Evolutionary conservation across 106 monocot species (phyloP).

Genomic region (Xerophyta viscosa): DNA sequence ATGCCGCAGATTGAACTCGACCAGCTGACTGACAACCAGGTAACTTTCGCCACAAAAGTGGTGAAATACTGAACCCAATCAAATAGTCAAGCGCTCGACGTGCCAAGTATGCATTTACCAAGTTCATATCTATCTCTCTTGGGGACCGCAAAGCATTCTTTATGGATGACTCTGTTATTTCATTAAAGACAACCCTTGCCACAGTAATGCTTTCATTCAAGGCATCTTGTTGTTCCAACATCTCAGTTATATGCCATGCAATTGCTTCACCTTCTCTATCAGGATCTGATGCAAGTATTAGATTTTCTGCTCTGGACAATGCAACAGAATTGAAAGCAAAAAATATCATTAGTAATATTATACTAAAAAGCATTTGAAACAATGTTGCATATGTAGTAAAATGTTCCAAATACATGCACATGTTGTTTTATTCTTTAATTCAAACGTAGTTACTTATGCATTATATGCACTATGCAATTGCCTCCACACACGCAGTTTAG

Average conservation of each 20-base stretch:
- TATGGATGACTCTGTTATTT: slow-evolving; percentile 85
- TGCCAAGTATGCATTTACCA: slow-evolving; percentile 97
- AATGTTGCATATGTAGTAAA: too few species aligned
- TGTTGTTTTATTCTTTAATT: too few species aligned
- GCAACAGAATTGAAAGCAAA: too few species aligned
- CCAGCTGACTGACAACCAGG: slow-evolving; percentile 97
- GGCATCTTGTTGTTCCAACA: slow-evolving; percentile 88
- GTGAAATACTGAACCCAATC: slow-evolving; percentile 94
- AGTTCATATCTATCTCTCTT: slow-evolving; percentile 64
- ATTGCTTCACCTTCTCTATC: slow-evolving; percentile 99
- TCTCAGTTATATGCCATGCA: slow-evolving; percentile 95
- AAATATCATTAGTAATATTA: too few species aligned
- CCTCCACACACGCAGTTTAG: too few species aligned
- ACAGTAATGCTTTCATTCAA: slow-evolving; percentile 56
- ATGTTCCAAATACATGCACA: too few species aligned
- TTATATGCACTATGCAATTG: too few species aligned
- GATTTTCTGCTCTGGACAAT: slow-evolving; percentile 84
- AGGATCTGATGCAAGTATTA: slow-evolving; percentile 95
- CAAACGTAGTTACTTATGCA: too few species aligned
- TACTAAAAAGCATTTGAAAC: too few species aligned
- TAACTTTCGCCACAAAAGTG: slow-evolving; percentile 89
- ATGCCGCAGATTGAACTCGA: slow-evolving; percentile 94
- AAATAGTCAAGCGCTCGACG: slow-evolving; percentile 91
- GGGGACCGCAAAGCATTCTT: slow-evolving; percentile 74
- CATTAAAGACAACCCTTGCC: slow-evolving; percentile 87